Conservation (phyloP, 345 rosid genomes). For the Rhodomyrtus tomentosa region DNA sequence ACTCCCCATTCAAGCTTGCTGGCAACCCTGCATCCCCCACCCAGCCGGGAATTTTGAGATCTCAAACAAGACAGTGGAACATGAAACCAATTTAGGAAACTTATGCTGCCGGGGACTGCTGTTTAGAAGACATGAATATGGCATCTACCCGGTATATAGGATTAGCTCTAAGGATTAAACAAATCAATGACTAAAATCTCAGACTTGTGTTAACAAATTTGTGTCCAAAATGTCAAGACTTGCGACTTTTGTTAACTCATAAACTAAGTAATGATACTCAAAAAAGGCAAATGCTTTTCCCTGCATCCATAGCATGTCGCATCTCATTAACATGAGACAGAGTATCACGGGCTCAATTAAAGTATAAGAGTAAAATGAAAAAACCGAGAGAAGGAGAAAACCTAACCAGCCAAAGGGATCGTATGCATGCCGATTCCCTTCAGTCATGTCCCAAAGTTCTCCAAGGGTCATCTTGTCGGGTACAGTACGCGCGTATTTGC, state of each 20-base stretch:
- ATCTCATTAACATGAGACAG: background rate
- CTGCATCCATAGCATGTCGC: background rate
- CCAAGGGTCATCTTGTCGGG: conserved; percentile 46
- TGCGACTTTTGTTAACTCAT: background rate
- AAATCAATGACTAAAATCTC: background rate
- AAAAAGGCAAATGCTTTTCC: background rate
- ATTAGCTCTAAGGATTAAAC: background rate
- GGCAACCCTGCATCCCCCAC: conserved; percentile 26
- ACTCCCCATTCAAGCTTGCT: conserved; percentile 50
- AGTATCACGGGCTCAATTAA: background rate
- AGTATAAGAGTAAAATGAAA: background rate
- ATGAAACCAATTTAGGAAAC: background rate
- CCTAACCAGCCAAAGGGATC: conserved; percentile 63
- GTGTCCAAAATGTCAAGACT: background rate
- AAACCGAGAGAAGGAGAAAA: background rate
- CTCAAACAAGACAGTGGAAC: background rate
- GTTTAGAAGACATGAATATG: background rate
- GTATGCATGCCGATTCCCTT: conserved; percentile 42
- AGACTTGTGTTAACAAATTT: background rate
- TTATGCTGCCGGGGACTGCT: background rate
- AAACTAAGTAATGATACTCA: background rate
- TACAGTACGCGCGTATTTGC: conserved; percentile 60
- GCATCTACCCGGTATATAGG: background rate
- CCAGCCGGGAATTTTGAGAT: background rate
- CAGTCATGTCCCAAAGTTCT: conserved; percentile 78